Conservation (phyloP, 352 stramenopile species). For the Phytopythium vexans region DNA sequence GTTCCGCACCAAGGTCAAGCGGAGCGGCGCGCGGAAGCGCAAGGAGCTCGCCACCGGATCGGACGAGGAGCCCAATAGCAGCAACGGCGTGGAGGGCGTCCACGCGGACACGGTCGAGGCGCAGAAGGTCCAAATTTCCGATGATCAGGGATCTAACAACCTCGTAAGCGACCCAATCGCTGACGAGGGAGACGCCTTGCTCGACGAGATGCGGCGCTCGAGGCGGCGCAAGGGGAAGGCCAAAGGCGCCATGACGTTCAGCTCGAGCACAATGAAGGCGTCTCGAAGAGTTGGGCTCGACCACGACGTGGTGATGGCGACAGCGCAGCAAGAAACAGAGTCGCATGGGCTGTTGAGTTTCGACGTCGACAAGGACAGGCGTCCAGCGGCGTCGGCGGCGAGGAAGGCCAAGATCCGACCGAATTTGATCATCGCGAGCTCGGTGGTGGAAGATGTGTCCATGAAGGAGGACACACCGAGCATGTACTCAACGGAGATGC, state of each 20-base stretch:
- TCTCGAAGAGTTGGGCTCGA: neutral
- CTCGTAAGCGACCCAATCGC: conserved; percentile 4
- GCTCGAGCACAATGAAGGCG: conserved; percentile 20
- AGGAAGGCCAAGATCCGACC: conserved; percentile 60
- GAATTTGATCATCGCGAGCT: conserved; percentile 38
- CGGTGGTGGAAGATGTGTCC: conserved; percentile 14
- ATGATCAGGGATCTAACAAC: neutral
- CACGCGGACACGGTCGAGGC: conserved; percentile 3
- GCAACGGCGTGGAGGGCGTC: neutral
- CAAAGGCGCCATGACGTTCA: conserved; percentile 36
- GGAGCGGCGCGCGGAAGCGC: conserved; percentile 27
- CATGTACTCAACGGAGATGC: conserved; percentile 55
- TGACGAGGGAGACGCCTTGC: conserved; percentile 14
- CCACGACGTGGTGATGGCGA: neutral
- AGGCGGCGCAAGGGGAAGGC: conserved; percentile 22
- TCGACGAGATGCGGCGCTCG: conserved; percentile 31
- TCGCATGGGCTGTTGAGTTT: conserved; percentile 45
- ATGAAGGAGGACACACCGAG: conserved; percentile 13
- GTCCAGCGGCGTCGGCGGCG: neutral
- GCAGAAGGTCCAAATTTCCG: neutral
- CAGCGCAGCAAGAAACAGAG: neutral
- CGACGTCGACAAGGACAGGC: conserved; percentile 23
- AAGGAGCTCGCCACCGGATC: conserved; percentile 18
- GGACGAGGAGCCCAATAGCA: neutral
- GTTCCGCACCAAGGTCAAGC: conserved; percentile 49